A percentile compares a stretch with the other conserved stretches of the same genome.
These are phyloP conservation scores for Immersiporthe knoxdaviesiana DNA, from an alignment of 2,329 filamentous ascomycete genomes.

Conservation along the genomic window DNA sequence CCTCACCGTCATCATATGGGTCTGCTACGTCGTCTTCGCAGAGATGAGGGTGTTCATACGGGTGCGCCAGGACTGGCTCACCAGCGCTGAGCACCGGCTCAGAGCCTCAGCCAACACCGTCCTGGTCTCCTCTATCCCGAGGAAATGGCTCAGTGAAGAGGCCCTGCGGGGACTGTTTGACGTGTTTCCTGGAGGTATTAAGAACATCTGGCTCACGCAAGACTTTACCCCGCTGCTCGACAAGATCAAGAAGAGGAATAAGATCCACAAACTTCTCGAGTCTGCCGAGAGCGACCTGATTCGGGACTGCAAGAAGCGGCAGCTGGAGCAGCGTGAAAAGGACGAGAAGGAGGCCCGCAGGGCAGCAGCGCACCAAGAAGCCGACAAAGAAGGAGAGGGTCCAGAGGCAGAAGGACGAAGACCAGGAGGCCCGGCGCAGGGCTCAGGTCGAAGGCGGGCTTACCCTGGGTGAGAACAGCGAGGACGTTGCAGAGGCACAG, in stretches of 20 bases:
- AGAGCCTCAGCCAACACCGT: slow-evolving; percentile 95
- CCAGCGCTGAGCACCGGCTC: slow-evolving; percentile 90
- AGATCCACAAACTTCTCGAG: slow-evolving; percentile 74
- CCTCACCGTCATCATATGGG: slow-evolving; percentile 76
- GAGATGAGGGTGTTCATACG: slow-evolving; percentile 89
- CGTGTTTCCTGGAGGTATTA: slow-evolving; percentile 91
- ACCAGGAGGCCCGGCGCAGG: slow-evolving; percentile 53
- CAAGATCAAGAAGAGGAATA: slow-evolving; percentile 77
- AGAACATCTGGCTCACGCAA: slow-evolving; percentile 95
- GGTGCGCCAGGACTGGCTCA: slow-evolving; percentile 90
- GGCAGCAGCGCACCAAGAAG: slow-evolving; percentile 50
- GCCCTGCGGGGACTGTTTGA: slow-evolving; percentile 86
- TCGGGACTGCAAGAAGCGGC: slow-evolving; percentile 74
- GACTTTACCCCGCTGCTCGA: slow-evolving; percentile 82
- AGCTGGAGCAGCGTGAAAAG: slow-evolving; percentile 68
- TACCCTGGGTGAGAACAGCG: slow-evolving; percentile 56
- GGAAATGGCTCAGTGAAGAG: slow-evolving; percentile 85
- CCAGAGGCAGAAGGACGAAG: slow-evolving; percentile 51
- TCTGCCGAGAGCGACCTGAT: slow-evolving; percentile 84
- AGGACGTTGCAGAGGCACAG: slow-evolving; percentile 48
- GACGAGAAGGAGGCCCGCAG: slow-evolving; percentile 68
- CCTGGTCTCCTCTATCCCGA: slow-evolving; percentile 85
- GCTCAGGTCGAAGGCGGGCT: slow-evolving; percentile 55
- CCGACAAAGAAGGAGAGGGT: slow-evolving; percentile 55
- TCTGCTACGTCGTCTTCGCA: slow-evolving; percentile 83